These are phyloP conservation scores for Capronia epimyces DNA, from an alignment of 2,329 filamentous ascomycete species.

Conservation along the genomic window DNA sequence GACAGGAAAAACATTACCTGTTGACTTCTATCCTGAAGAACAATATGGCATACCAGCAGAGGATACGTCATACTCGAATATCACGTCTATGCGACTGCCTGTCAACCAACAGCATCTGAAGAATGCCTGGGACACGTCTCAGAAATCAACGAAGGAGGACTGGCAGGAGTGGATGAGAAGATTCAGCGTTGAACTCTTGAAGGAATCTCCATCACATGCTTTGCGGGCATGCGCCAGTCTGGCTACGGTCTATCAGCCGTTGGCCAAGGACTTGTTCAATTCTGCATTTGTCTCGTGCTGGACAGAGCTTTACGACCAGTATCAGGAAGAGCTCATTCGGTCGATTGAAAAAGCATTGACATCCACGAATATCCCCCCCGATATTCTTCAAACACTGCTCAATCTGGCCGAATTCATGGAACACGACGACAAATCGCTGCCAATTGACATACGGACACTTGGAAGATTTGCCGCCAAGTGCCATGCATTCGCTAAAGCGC, in stretches of 20 bases:
- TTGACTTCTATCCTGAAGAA: constrained; percentile 83
- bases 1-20: constrained; percentile 89
- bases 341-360: constrained; percentile 95
- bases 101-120: constrained; percentile 98
- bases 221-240: constrained; percentile 87
- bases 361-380: constrained; percentile 90
- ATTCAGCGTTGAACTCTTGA: constrained; percentile 90
- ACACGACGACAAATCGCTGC: constrained; percentile 95
- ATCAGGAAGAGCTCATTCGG: constrained; percentile 91
- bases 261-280: constrained; percentile 93
- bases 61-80: constrained; percentile 46
- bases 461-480: constrained; percentile 94
- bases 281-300: constrained; percentile 98
- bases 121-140: constrained; percentile 91
- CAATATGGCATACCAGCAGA: constrained; percentile 72
- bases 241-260: constrained; percentile 82
- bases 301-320: constrained; percentile 95
- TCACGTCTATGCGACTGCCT: constrained; percentile 74
- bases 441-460: constrained; percentile 91
- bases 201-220: constrained; percentile 93
- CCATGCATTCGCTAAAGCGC: constrained; percentile 93
- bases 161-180: constrained; percentile 99
- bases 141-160: constrained; percentile 95
- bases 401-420: constrained; percentile 99
- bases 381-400: constrained; percentile 86